Evolutionary conservation across 176 grass and related monocot species (phyloP).

Genomic region (Eragrostis curvula): DNA sequence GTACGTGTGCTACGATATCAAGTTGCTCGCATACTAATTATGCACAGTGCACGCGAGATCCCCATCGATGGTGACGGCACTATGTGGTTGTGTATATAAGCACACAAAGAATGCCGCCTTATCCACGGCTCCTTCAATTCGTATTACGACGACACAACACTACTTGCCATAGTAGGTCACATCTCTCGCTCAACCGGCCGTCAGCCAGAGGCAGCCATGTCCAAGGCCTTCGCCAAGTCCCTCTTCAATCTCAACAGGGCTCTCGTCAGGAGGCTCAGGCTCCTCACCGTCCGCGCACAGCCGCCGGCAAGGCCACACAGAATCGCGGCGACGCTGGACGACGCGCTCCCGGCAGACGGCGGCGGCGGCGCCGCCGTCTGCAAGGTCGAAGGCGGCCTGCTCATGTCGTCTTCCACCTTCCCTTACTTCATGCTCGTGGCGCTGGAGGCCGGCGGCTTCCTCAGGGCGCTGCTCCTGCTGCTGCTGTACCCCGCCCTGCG

Average conservation of each 20-base stretch:
- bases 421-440: slow-evolving; percentile 99
- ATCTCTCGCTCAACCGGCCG: background rate
- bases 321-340: background rate
- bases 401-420: slow-evolving; percentile 59
- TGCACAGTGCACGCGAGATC: no score
- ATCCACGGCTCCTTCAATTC: background rate
- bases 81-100: no score
- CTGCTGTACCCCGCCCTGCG: no score
- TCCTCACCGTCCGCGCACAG: slow-evolving; percentile 33
- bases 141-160: background rate
- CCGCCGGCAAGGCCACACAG: background rate
- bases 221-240: slow-evolving; percentile 53
- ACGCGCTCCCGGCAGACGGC: slow-evolving; percentile 19
- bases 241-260: slow-evolving; percentile 48
- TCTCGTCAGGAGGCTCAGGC: slow-evolving; percentile 51
- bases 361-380: slow-evolving; percentile 43
- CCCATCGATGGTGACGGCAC: no score
- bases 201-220: slow-evolving; percentile 55
- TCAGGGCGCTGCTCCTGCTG: no score
- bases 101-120: no score
- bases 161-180: no score
- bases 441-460: no score
- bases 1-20: no score
- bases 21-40: no score
- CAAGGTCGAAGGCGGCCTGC: slow-evolving; percentile 64